phyloP scores from a whole-genome alignment of 2,329 filamentous ascomycete species.

The Alternaria gansuensis region DNA sequence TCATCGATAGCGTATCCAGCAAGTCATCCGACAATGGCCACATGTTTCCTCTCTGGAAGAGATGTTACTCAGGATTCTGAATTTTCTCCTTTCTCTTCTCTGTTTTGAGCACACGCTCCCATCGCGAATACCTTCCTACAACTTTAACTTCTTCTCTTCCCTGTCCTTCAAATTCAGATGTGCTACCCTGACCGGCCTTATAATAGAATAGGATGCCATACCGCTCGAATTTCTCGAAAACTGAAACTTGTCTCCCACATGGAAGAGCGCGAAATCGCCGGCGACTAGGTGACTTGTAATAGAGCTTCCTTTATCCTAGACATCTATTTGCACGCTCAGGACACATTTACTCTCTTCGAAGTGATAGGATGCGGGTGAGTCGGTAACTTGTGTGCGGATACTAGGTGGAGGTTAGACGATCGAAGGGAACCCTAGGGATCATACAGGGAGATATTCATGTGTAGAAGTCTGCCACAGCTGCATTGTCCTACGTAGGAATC shows the following conservation, averaged over 20 bases:
- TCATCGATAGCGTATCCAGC: too few relatives aligned
- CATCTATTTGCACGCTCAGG: slow-evolving; percentile 30
- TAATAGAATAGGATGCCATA: slow-evolving; percentile 35
- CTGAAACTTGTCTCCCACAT: slow-evolving; percentile 30
- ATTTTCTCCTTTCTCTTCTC: too few relatives aligned
- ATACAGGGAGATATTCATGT: slow-evolving; percentile 13
- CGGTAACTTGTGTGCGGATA: slow-evolving; percentile 29
- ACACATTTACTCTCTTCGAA: slow-evolving; percentile 36
- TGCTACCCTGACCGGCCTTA: slow-evolving; percentile 20
- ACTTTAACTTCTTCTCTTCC: slow-evolving; percentile 21
- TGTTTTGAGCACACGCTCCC: too few relatives aligned
- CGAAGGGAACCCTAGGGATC: not conserved
- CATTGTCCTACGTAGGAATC: slow-evolving; percentile 29
- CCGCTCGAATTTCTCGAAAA: slow-evolving; percentile 31
- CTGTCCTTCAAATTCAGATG: slow-evolving; percentile 27
- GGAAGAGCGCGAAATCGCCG: slow-evolving; percentile 36
- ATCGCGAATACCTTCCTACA: slow-evolving; percentile 7
- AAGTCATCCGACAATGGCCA: too few relatives aligned
- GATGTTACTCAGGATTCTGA: too few relatives aligned
- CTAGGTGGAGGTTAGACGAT: slow-evolving; percentile 7
- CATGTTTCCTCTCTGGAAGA: too few relatives aligned
- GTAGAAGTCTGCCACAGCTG: slow-evolving; percentile 36
- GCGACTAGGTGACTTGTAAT: slow-evolving; percentile 31
- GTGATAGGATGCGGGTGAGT: slow-evolving; percentile 24
- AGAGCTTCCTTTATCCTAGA: slow-evolving; percentile 31